phyloP scores from a whole-genome alignment of 2,329 filamentous ascomycete species.

The Fusarium robinianum region DNA sequence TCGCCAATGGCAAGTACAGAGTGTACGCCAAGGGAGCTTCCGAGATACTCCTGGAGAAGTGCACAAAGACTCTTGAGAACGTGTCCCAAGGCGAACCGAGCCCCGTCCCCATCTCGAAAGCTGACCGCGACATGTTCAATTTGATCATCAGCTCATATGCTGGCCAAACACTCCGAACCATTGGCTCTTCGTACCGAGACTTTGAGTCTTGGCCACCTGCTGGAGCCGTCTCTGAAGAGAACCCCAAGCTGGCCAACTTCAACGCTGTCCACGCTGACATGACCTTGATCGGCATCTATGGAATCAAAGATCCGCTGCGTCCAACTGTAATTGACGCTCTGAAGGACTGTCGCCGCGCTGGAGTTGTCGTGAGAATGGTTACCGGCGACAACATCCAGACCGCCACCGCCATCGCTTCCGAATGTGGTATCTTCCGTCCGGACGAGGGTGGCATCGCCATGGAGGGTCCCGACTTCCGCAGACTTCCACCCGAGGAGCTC shows the following conservation, averaged over 20 bases:
- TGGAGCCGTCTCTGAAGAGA: conserved; percentile 63
- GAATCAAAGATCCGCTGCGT: conserved; percentile 69
- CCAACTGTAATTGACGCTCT: conserved; percentile 66
- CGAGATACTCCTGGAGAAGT: conserved; percentile 56
- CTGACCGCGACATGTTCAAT: conserved; percentile 59
- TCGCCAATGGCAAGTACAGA: conserved; percentile 50
- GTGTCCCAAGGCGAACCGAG: conserved; percentile 62
- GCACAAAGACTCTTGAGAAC: conserved; percentile 50
- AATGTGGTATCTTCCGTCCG: conserved; percentile 47
- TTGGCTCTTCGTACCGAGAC: conserved; percentile 73
- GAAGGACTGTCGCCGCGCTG: conserved; percentile 65
- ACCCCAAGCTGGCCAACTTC: conserved; percentile 57
- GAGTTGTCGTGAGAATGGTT: conserved; percentile 68
- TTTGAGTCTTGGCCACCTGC: conserved; percentile 73
- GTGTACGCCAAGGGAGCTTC: conserved; percentile 61
- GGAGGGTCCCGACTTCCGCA: conserved; percentile 59
- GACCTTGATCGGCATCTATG: conserved; percentile 56
- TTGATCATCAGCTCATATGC: conserved; percentile 64
- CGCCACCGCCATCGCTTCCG: conserved; percentile 50
- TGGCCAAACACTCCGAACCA: conserved; percentile 71
- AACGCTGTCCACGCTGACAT: conserved; percentile 54
- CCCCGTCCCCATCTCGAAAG: conserved; percentile 48
- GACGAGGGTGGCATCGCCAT: conserved; percentile 71
- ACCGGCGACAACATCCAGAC: conserved; percentile 57
- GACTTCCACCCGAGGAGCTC: conserved; percentile 55